Evolutionary conservation across 345 rosid genomes (phyloP).

Genomic region (Arabidopsis arenosa): DNA sequence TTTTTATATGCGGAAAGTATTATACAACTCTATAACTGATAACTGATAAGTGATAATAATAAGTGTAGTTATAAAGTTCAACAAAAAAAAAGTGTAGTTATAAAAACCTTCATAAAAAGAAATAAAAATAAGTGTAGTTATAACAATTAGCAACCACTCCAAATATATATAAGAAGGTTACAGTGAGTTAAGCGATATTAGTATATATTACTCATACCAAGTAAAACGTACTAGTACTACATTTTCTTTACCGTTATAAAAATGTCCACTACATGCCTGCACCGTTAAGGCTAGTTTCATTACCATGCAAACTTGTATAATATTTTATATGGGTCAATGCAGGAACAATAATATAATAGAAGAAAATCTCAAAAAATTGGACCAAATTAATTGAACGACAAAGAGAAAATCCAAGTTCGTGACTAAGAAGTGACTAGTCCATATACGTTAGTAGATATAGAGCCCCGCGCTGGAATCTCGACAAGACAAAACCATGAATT

Average conservation of each 20-base stretch:
- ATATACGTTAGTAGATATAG: slow-evolving; percentile 34
- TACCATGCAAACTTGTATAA: slow-evolving; percentile 6
- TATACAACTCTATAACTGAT: no score
- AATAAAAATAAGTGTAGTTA: no score
- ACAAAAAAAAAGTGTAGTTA: no score
- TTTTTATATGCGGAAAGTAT: no score
- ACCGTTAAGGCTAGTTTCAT: neutral
- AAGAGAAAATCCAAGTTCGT: slow-evolving; percentile 38
- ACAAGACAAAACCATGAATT: slow-evolving; percentile 49
- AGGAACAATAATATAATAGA: slow-evolving; percentile 8
- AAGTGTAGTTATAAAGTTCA: no score
- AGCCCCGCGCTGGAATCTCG: slow-evolving; percentile 49
- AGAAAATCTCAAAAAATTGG: slow-evolving; percentile 21
- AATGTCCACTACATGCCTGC: neutral
- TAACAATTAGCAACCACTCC: no score
- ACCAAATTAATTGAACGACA: slow-evolving; percentile 21
- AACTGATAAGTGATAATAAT: no score
- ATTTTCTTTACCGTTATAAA: neutral
- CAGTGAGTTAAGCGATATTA: no score
- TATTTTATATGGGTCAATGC: slow-evolving; percentile 16
- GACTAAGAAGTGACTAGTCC: slow-evolving; percentile 43
- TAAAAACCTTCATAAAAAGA: no score
- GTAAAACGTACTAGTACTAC: neutral
- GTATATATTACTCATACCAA: no score
- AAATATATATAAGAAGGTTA: no score